Evolutionary conservation across 208 protist species (phyloP).

Genomic region (Acanthamoeba royreba): DNA sequence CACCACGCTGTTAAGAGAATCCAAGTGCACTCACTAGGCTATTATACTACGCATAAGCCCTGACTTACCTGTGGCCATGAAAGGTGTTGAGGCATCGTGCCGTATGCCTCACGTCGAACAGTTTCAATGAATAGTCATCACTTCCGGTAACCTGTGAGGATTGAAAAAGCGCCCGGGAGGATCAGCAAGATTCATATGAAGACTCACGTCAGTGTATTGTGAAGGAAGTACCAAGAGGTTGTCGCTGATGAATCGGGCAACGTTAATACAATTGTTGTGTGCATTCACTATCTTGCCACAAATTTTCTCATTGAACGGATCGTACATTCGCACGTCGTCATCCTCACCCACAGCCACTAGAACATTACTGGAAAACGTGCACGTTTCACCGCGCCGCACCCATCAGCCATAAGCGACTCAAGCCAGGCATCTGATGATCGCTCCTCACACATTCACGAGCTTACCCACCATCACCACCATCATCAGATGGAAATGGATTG

Average conservation of each 20-base stretch:
- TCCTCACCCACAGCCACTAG: neutral
- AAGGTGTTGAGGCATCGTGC: neutral
- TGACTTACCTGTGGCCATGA: neutral
- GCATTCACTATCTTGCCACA: neutral
- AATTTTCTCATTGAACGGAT: neutral
- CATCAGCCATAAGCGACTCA: neutral
- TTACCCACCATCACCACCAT: no score
- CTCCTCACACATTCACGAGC: no score
- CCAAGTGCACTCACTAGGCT: neutral
- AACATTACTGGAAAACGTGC: neutral
- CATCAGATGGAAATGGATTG: no score
- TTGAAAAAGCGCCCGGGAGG: neutral
- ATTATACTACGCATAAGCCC: neutral
- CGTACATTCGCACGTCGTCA: neutral
- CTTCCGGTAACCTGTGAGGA: neutral
- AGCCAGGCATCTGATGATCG: neutral
- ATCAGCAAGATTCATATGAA: neutral
- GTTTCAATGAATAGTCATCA: neutral
- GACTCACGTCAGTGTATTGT: neutral
- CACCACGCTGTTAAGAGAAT: no score
- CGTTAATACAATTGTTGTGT: neutral
- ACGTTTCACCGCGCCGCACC: no score
- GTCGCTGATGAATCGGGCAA: neutral
- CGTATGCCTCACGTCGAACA: neutral
- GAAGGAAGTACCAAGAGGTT: neutral